Evolutionary conservation across 371 early-diverging fungal species (phyloP), one percentile per base, ranked within the genome.

Genomic region (Mucor piriformis): DNA sequence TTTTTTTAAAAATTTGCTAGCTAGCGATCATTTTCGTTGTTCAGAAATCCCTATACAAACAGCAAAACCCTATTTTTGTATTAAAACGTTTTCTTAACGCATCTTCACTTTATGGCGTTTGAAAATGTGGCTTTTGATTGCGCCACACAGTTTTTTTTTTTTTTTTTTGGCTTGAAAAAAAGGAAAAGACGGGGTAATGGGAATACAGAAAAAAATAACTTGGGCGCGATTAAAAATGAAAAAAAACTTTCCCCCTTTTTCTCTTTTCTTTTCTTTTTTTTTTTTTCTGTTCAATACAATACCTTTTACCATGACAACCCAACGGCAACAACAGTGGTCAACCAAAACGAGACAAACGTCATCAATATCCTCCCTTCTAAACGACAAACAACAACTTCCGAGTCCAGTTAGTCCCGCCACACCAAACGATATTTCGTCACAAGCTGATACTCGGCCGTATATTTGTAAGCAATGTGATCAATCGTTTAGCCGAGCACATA

Each of bases 401-500:
- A 37, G 15, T 37, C 38, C 38, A 15, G 11, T n/a, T 3, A 37
- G 15, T 37, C 38, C 38, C 38, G 38, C 29, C 29, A 29, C 29
- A 29, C 29, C 29, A 4, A 29, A 29, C 29, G 29, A 29, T 29
- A 29, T 29, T 29, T 29, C 29, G 8, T 29, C 29, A 29, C 29
- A 6, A 50, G 7, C 57, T 5, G 18, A 25, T 10, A 24, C 27
- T 4, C 51, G 20, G 18, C 21, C 42, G 23, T 63, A 51, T 33
- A 42, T 63, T 18, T 77, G 78, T 51, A 43, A 59, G 33, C 66
- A 72, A 37, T 77, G 78, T 58, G 57, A 70, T 55, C 74, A 70
- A 54, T 65, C 74, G 5, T 77, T 77, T 55, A 69, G 67, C 55
- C 63, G 74, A 29, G 68, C 71, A 7, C 74, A 77, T 46, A 77